phyloP scores from a whole-genome alignment of 257 asterid species.

The Mentha longifolia region DNA sequence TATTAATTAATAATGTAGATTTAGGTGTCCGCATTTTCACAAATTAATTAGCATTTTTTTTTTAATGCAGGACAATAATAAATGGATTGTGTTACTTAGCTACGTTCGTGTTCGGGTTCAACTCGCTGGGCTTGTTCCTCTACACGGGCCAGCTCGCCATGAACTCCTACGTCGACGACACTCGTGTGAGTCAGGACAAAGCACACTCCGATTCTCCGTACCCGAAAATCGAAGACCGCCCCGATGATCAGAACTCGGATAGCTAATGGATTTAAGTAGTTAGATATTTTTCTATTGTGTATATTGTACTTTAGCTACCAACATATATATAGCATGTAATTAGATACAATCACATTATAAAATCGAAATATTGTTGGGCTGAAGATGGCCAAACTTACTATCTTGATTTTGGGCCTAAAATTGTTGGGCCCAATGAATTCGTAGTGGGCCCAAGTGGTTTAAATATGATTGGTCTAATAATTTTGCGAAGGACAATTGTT shows the following conservation, averaged over 20 bases:
- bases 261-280: background rate
- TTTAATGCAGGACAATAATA: conserved; percentile 64
- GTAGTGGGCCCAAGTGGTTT: background rate
- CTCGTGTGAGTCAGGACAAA: conserved; percentile 32
- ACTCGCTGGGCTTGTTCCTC: conserved; percentile 69
- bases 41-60: too few species aligned
- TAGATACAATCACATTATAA: background rate
- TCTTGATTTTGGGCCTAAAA: too few species aligned
- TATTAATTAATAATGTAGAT: too few species aligned
- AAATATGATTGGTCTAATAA: background rate
- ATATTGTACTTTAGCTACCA: background rate
- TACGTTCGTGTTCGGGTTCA: conserved; percentile 77
- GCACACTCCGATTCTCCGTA: conserved; percentile 35
- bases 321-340: too few species aligned
- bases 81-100: conserved; percentile 91
- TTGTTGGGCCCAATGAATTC: too few species aligned
- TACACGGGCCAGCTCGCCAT: conserved; percentile 81
- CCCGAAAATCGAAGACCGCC: conserved; percentile 28
- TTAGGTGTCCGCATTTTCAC: too few species aligned
- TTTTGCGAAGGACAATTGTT: background rate
- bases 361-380: too few species aligned
- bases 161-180: conserved; percentile 47
- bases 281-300: background rate
- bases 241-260: conserved; percentile 38
- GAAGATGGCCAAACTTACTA: too few species aligned